Evolutionary conservation across 345 rosid species (phyloP).

Genomic region (Sisymbrium irio): DNA sequence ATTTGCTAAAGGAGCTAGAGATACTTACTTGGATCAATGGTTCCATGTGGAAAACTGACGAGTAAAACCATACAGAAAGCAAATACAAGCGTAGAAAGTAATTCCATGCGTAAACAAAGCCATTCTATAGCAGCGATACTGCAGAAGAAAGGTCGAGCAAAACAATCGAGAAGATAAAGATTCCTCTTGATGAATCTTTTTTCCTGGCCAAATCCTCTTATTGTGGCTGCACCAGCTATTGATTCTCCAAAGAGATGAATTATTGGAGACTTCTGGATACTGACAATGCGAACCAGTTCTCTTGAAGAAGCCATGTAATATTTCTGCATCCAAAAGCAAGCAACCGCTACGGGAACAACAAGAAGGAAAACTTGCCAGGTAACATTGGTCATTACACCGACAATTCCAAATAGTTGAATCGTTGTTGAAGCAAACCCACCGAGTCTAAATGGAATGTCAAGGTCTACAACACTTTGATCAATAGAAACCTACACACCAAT

Average conservation of each 20-base stretch:
- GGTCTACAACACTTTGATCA: constrained; percentile 99
- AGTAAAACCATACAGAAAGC: constrained; percentile 99
- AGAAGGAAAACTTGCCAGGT: constrained; percentile 99
- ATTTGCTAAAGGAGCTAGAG: background rate
- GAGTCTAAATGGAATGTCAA: constrained; percentile 97
- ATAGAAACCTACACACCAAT: constrained; percentile 69
- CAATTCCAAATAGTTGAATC: constrained; percentile 93
- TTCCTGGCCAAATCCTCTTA: constrained; percentile 98
- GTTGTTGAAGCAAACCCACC: constrained; percentile 99
- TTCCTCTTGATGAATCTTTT: constrained; percentile 97
- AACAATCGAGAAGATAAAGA: constrained; percentile 97
- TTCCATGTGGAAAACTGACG: constrained; percentile 94
- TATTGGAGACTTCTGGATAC: constrained; percentile 98
- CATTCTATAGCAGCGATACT: constrained; percentile 98
- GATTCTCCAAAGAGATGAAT: constrained; percentile 98
- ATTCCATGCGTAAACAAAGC: constrained; percentile 99
- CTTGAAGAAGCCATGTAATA: constrained; percentile 99
- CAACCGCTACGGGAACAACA: constrained; percentile 91
- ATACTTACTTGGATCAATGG: constrained; percentile 93
- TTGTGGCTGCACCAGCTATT: constrained; percentile 98
- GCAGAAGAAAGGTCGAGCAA: constrained; percentile 96
- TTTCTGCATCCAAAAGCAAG: constrained; percentile 99
- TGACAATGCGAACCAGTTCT: constrained; percentile 96
- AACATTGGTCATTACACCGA: constrained; percentile 90
- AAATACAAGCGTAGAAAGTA: constrained; percentile 91